Conservation (phyloP, 192 early-diverging fungal species). For the Endogone sp. region DNA sequence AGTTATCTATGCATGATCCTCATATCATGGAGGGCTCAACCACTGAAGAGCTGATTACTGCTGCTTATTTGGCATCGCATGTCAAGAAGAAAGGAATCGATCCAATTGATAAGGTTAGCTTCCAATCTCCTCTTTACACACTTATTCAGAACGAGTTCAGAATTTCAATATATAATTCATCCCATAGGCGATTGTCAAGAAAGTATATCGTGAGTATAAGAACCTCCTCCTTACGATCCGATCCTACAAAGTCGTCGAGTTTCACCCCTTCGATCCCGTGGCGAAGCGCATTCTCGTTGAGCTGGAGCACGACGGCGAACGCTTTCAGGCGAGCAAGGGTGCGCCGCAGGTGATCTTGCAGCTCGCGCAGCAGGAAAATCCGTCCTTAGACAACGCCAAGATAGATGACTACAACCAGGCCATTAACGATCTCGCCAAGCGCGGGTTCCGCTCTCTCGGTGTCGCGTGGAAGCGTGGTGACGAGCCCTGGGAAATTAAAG, state of each 20-base stretch:
- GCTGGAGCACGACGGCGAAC: conserved; percentile 59
- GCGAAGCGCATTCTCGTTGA: conserved; percentile 72
- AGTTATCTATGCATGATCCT: conserved; percentile 82
- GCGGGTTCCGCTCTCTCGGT: conserved; percentile 73
- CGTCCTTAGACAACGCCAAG: conserved; percentile 46
- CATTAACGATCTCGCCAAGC: conserved; percentile 63
- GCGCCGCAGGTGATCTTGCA: conserved; percentile 71
- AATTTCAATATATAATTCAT: background rate
- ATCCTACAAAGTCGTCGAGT: conserved; percentile 27
- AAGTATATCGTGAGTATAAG: conserved; percentile 32
- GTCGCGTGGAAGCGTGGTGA: conserved; percentile 63
- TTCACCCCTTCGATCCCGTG: conserved; percentile 75
- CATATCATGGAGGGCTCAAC: too few relatives aligned
- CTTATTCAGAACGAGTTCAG: background rate
- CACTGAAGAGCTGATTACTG: too few relatives aligned
- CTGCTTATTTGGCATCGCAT: too few relatives aligned
- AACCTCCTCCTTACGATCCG: too few relatives aligned
- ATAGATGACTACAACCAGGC: conserved; percentile 45
- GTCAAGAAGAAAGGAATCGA: too few relatives aligned
- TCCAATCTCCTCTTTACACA: too few relatives aligned
- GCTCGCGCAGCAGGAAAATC: conserved; percentile 68
- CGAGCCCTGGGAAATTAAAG: conserved; percentile 63
- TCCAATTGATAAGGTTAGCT: too few relatives aligned
- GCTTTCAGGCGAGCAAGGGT: conserved; percentile 70
- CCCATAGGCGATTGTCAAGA: conserved; percentile 35